Evolutionary conservation across 352 stramenopile species (phyloP).

Genomic region (Pythium myriotylum): DNA sequence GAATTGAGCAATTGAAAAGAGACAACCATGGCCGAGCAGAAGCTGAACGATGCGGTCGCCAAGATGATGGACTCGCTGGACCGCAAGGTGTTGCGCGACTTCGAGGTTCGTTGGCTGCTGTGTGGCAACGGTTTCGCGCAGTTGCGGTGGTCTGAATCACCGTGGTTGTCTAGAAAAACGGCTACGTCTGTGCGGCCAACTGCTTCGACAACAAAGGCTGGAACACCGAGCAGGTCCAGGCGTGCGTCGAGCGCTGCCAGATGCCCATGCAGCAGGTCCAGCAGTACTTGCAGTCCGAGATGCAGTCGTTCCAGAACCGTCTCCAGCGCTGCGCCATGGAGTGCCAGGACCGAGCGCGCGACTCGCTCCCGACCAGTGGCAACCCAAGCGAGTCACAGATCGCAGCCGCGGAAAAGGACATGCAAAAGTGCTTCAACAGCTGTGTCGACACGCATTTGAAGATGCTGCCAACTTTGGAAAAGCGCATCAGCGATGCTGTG

Average conservation of each 20-base stretch:
- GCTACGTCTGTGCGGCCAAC: conserved; percentile 86
- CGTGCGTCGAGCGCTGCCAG: conserved; percentile 86
- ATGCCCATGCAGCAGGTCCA: conserved; percentile 85
- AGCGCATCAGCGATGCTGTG: conserved; percentile 74
- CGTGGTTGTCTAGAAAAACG: conserved; percentile 53
- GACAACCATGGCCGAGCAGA: conserved; percentile 66
- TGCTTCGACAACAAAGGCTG: conserved; percentile 87
- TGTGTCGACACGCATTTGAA: conserved; percentile 81
- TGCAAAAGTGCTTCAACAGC: conserved; percentile 68
- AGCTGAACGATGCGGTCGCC: conserved; percentile 81
- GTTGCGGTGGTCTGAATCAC: not conserved
- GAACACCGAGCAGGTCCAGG: conserved; percentile 76
- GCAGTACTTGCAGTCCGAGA: conserved; percentile 82
- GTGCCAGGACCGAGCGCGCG: conserved; percentile 83
- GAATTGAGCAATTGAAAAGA: conserved; percentile 3
- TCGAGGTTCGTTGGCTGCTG: conserved; percentile 47
- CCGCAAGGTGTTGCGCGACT: conserved; percentile 65
- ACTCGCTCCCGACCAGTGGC: conserved; percentile 56
- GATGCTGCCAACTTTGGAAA: conserved; percentile 71
- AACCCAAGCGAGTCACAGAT: conserved; percentile 77
- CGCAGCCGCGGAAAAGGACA: conserved; percentile 65
- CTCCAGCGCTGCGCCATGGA: conserved; percentile 87
- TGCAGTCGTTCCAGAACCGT: conserved; percentile 85
- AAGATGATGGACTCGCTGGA: conserved; percentile 88
- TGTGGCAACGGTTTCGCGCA: not conserved